Percentiles rank a stretch among this genome's conserved stretches.
These are phyloP conservation scores for Debaryomycetaceae sp. DNA, from an alignment of 1,139 yeast species.

Conservation along the genomic window DNA sequence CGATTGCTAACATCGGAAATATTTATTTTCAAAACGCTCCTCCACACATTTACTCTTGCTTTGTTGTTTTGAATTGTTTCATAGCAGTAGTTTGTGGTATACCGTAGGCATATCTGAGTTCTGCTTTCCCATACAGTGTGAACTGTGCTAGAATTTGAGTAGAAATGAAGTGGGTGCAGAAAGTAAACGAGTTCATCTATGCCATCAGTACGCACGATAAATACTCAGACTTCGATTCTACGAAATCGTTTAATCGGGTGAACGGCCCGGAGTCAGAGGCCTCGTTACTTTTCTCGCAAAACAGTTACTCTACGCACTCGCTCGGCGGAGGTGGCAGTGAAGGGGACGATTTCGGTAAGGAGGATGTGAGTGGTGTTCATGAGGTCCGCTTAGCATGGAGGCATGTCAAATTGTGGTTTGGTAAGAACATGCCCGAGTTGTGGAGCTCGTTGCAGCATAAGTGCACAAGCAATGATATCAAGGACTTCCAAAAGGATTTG, in stretches of 20 bases:
- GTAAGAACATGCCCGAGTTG: conserved; percentile 53
- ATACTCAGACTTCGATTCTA: conserved; percentile 62
- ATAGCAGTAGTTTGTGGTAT: background rate
- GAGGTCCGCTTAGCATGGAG: conserved; percentile 68
- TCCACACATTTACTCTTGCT: background rate
- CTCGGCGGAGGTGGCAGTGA: conserved; percentile 10
- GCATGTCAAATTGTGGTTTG: conserved; percentile 61
- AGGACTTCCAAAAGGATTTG: conserved; percentile 64
- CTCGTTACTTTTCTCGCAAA: conserved; percentile 30
- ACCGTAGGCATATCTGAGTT: background rate
- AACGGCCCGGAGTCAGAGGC: conserved; percentile 40
- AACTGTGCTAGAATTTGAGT: background rate
- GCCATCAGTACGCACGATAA: conserved; percentile 64
- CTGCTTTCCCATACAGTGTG: too few relatives aligned
- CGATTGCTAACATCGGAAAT: too few relatives aligned
- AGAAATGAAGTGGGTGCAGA: conserved; percentile 29
- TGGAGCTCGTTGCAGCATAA: conserved; percentile 57
- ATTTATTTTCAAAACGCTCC: background rate
- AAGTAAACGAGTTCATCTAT: conserved; percentile 55
- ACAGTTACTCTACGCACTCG: conserved; percentile 22
- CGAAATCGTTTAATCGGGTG: conserved; percentile 44
- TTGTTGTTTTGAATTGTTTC: background rate
- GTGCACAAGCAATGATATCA: conserved; percentile 60
- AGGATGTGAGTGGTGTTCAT: conserved; percentile 49
- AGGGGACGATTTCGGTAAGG: conserved; percentile 7